Base-by-base conservation (phyloP, 2,329 filamentous ascomycete species). In the Fusarium beomiforme region DNA sequence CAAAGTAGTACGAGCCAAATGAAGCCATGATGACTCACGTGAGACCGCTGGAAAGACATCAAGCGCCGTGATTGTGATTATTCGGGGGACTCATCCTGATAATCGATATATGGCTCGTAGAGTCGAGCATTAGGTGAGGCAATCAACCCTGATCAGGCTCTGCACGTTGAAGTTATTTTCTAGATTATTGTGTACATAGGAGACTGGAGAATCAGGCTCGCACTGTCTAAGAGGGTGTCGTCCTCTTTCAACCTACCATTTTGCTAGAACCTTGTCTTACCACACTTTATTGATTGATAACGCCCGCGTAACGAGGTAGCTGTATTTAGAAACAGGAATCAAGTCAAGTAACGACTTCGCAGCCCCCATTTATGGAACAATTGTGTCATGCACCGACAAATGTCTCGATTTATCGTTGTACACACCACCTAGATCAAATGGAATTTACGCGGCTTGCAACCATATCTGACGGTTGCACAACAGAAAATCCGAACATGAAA, bases 161-260 rank as follows among this genome's bases (percentile, higher is more conserved):
- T 37, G 1, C 17, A 8, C 6, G 36, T 2, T 5, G 6, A 26
- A 37, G 31, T 24, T 9, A 26, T 6, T 16, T 9, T 16, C 5
- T 7, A 12, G 4, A 2, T 37, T 24, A 9, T 12, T 16, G 47
- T 11, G 47, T 51, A 37, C 37, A 21, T 51, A 8, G 29, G 26
- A n/a, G 26, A 5, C 36, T 6, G 8, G 19, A 36, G 31, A 24
- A 51, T 51, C 21, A 37, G 47, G 47, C 31, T 51, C 47, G 47
- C 47, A 51, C 47, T 51, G 31, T 37, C 9, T 16, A n/a, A 26
- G 47, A 51, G 12, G 47, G 47, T 26, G n/a, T 21, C 47, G 37
- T 9, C 21, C 8, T 5, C 8, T 11, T 24, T 17, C 31, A 26
- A 24, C 31, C 16, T 51, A 16, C 21, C 6, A 9, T 21, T 19